Evolutionary conservation across 2,329 filamentous ascomycete species (phyloP), one percentile per base, ranked within the genome.

Genomic region (Aspergillus tamarii): DNA sequence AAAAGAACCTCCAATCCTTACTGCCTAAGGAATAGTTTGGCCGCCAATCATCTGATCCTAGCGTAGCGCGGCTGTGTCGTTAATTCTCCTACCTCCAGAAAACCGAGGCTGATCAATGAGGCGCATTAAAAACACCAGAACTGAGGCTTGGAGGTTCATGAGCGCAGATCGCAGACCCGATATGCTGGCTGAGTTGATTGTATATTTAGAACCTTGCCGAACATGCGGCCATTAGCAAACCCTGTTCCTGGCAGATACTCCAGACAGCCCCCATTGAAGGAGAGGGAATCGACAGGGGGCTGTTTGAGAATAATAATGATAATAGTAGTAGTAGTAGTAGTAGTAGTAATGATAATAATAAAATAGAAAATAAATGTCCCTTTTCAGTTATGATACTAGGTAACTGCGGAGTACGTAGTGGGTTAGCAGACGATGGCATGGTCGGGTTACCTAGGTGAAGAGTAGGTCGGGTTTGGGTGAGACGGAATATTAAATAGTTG

Each of bases 51-150:
- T 52, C 48, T 52, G 48, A 52, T 52, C 48, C 28, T 52, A 52
- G 28, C 48, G 48, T 52, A 52, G 48, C 48, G 48, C 48, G 48
- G 48, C 48, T 52, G 46, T 32, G 28, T 52, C 48, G 48, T 52
- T 52, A 52, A 52, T 52, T 52, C 48, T 52, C 48, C 48, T 52
- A 21, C 23, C 26, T 50, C 46, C 48, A 52, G 28, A 23, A 43
- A 48, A 21, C 28, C 28, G 28, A 52, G 19, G 48, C 16, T 30
- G 26, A 26, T 52, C 48, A 32, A 34, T 32, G 48, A 34, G 48
- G 48, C 48, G 48, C 48, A 52, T 52, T 52, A 19, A 14, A 52
- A 34, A 21, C 14, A 26, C 26, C 48, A 19, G 48, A 52, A 30
- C 26, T 52, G 48, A 52, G 48, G 48, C 48, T 52, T 34, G 48